A percentile compares a stretch with the other conserved stretches of the same genome.
phyloP scores from a whole-genome alignment of 208 protist species.

The Trypanosomatidae sp. region DNA sequence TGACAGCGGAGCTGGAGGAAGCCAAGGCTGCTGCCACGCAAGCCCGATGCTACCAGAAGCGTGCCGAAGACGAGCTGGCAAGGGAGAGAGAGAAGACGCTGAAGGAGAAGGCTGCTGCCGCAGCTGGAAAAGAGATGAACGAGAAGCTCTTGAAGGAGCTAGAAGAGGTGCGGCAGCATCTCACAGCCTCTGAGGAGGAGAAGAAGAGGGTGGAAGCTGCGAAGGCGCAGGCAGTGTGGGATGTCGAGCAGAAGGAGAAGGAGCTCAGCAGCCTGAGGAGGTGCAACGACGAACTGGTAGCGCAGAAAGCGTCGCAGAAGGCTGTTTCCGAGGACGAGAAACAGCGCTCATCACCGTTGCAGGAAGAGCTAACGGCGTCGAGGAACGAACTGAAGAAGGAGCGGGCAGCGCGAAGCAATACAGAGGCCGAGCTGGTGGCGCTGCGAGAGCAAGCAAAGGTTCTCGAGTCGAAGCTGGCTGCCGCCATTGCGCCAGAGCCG shows the following conservation, averaged over 20 bases:
- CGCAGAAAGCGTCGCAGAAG: constrained; percentile 20
- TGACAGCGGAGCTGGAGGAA: constrained; percentile 36
- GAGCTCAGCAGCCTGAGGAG: constrained; percentile 19
- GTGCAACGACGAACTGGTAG: constrained; percentile 12
- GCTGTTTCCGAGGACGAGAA: constrained; percentile 20
- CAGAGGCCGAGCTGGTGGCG: constrained; percentile 12
- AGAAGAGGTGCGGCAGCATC: constrained; percentile 21
- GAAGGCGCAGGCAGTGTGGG: constrained; percentile 11
- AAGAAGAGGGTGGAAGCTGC: constrained; percentile 20
- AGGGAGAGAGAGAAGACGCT: constrained; percentile 15
- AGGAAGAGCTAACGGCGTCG: constrained; percentile 13
- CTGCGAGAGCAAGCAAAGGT: constrained; percentile 17
- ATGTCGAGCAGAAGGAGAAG: constrained; percentile 8
- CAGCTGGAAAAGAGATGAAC: constrained; percentile 1
- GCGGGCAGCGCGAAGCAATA: constrained; percentile 14
- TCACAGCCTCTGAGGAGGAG: constrained; percentile 13
- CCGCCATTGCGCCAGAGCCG: not conserved
- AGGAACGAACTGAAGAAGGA: constrained; percentile 17
- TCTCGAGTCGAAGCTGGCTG: constrained; percentile 8
- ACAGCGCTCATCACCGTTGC: constrained; percentile 2
- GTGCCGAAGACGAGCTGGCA: constrained; percentile 36
- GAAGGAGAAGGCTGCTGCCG: constrained; percentile 9
- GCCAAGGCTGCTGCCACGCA: constrained; percentile 31
- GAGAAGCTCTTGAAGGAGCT: constrained; percentile 29
- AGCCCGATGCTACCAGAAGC: constrained; percentile 25